Conservation (phyloP, 352 stramenopile species). For the Globisporangium spiculum region DNA sequence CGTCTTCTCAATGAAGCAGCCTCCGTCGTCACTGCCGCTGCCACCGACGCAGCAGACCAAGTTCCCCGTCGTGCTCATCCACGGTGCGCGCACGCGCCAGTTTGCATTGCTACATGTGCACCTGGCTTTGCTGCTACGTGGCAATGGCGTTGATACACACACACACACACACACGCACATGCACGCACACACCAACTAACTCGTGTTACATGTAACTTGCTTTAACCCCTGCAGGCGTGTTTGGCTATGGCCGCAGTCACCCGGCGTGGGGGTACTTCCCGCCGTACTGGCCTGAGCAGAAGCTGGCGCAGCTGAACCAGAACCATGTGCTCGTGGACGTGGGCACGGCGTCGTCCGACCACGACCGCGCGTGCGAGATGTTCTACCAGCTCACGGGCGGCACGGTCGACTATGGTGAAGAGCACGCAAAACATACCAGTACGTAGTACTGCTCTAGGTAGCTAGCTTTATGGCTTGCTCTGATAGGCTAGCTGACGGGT, state of each 20-base stretch:
- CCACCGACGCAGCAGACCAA: constrained; percentile 21
- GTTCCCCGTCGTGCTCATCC: constrained; percentile 62
- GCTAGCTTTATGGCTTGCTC: neutral
- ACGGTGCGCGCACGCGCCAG: constrained; percentile 27
- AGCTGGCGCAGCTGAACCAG: constrained; percentile 39
- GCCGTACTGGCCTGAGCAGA: constrained; percentile 58
- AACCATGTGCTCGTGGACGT: constrained; percentile 69
- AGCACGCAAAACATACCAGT: constrained; percentile 27
- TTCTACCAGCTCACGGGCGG: constrained; percentile 68
- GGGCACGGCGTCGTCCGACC: constrained; percentile 54
- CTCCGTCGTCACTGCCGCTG: too few relatives aligned
- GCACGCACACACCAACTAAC: neutral
- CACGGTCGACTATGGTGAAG: constrained; percentile 56
- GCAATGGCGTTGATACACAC: neutral
- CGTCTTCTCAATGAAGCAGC: neutral
- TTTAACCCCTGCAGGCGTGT: constrained; percentile 30
- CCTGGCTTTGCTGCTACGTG: neutral
- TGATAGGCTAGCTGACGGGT: neutral
- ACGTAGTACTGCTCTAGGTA: neutral
- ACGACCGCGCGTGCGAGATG: constrained; percentile 62
- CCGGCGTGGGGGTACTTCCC: constrained; percentile 43
- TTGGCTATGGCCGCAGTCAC: constrained; percentile 45
- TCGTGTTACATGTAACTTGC: neutral
- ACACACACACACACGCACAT: neutral
- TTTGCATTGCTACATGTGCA: neutral